Percentiles rank a stretch among this genome's conserved stretches.
phyloP scores from a whole-genome alignment of 2,329 filamentous ascomycete species.

The Trichoderma harzianum region DNA sequence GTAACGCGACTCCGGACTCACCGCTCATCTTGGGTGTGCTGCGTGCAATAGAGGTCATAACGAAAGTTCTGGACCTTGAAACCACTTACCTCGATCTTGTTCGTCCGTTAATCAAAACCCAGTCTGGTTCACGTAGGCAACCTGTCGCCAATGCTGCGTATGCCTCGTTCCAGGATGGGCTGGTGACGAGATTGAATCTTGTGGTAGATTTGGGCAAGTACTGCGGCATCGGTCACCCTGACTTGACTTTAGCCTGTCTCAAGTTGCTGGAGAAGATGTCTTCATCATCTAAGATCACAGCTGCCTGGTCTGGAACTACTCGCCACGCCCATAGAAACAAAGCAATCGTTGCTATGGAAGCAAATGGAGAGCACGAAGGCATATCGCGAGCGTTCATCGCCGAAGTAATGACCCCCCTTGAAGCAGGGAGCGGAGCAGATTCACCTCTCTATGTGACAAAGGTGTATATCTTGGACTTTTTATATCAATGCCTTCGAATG shows the following conservation, averaged over 20 bases:
- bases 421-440: slow-evolving; percentile 66
- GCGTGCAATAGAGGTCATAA: slow-evolving; percentile 78
- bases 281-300: slow-evolving; percentile 75
- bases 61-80: slow-evolving; percentile 79
- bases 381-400: slow-evolving; percentile 70
- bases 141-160: slow-evolving; percentile 68
- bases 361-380: slow-evolving; percentile 73
- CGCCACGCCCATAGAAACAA: slow-evolving; percentile 70
- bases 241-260: slow-evolving; percentile 75
- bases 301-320: slow-evolving; percentile 60
- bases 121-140: slow-evolving; percentile 55
- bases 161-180: slow-evolving; percentile 86
- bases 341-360: slow-evolving; percentile 83
- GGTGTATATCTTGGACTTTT: slow-evolving; percentile 77
- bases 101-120: slow-evolving; percentile 68
- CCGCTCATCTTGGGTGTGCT: slow-evolving; percentile 77
- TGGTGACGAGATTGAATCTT: slow-evolving; percentile 74
- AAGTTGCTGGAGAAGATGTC: slow-evolving; percentile 82
- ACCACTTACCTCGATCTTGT: slow-evolving; percentile 89
- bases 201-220: slow-evolving; percentile 83
- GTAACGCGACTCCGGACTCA: slow-evolving; percentile 70
- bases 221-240: slow-evolving; percentile 77
- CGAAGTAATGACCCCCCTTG: slow-evolving; percentile 66
- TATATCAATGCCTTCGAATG: slow-evolving; percentile 74
- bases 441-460: slow-evolving; percentile 78